Percentiles rank a stretch among this genome's conserved stretches.
phyloP scores from a whole-genome alignment of 148 eudicot genomes.

The Cornus suecica region DNA sequence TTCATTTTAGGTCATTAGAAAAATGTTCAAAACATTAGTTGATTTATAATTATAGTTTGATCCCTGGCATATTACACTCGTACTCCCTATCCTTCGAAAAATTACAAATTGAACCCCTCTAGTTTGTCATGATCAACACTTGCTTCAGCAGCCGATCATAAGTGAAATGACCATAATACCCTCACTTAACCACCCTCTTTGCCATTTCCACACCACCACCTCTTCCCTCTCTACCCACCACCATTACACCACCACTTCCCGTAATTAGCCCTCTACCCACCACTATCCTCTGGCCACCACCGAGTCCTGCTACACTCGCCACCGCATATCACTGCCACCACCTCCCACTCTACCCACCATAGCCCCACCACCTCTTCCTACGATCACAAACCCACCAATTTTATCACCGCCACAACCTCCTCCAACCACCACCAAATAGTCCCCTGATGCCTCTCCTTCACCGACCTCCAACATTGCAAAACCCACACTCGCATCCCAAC shows the following conservation, averaged over 20 bases:
- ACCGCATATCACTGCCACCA: neutral
- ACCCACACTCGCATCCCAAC: conserved; percentile 33
- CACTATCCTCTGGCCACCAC: neutral
- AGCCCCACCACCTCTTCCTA: conserved; percentile 19
- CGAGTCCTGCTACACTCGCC: neutral
- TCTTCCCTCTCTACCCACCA: conserved; percentile 4
- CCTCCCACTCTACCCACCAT: conserved; percentile 5
- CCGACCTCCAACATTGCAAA: conserved; percentile 32
- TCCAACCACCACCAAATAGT: conserved; percentile 39
- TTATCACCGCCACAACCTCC: conserved; percentile 13
- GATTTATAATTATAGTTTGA: too few species aligned
- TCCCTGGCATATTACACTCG: too few species aligned
- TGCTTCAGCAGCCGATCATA: too few species aligned
- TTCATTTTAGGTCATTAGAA: too few species aligned
- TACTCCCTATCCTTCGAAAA: too few species aligned
- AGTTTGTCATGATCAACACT: too few species aligned
- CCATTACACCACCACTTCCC: neutral
- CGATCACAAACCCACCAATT: conserved; percentile 27
- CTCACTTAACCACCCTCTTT: neutral
- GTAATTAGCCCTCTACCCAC: neutral
- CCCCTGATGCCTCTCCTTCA: conserved; percentile 39
- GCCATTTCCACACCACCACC: neutral
- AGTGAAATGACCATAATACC: too few species aligned
- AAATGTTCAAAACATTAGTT: too few species aligned
- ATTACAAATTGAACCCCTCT: too few species aligned